Evolutionary conservation across 352 stramenopile species (phyloP).

Genomic region (Blastocystis hominis): DNA sequence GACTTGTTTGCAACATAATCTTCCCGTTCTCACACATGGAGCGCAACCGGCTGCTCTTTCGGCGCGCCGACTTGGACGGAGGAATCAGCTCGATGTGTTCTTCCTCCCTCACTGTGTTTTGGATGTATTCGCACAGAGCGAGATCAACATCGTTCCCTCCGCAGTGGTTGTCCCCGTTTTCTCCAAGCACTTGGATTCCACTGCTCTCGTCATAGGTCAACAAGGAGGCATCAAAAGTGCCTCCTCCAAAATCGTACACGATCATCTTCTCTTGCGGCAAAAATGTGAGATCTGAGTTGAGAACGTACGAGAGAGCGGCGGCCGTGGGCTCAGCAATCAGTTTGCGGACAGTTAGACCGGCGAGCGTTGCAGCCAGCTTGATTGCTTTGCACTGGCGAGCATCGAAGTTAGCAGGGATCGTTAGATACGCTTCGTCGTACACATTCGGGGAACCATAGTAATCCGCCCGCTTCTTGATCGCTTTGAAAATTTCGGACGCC

Average conservation of each 20-base stretch:
- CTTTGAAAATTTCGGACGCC: slow-evolving; percentile 32
- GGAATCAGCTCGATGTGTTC: slow-evolving; percentile 77
- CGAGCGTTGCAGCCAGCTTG: not conserved
- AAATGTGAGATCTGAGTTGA: not conserved
- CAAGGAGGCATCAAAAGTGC: slow-evolving; percentile 8
- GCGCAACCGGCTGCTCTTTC: not conserved
- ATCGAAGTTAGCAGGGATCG: slow-evolving; percentile 9
- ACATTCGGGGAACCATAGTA: not conserved
- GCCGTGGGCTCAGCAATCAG: slow-evolving; percentile 4
- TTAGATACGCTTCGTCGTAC: not conserved
- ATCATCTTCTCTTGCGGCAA: not conserved
- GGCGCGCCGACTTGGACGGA: not conserved
- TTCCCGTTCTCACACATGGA: not conserved
- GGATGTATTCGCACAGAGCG: slow-evolving; percentile 79
- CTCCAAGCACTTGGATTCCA: not conserved
- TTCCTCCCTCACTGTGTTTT: slow-evolving; percentile 87
- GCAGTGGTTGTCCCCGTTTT: slow-evolving; percentile 61
- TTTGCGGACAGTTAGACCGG: slow-evolving; percentile 19
- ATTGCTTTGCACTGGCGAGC: not conserved
- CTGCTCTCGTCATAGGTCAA: not conserved
- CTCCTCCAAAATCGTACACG: slow-evolving; percentile 37
- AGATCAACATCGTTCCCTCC: slow-evolving; percentile 67
- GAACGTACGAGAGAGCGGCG: not conserved
- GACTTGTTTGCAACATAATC: not conserved
- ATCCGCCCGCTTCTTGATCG: not conserved